Conservation (phyloP, 2,329 filamentous ascomycete genomes). For the Aschersonia sp. region DNA sequence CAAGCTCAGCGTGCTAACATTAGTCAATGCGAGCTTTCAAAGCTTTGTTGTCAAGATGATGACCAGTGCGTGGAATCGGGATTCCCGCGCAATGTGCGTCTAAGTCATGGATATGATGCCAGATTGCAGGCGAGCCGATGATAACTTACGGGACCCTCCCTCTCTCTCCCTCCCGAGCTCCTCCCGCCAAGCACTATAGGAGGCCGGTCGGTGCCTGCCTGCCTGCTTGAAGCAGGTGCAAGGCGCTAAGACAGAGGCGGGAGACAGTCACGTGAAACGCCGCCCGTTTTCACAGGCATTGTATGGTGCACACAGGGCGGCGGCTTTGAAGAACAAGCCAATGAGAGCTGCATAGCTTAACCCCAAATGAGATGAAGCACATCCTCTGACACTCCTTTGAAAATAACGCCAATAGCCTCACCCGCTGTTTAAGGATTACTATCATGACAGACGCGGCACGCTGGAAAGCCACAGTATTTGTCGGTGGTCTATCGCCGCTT, state of each 20-base stretch:
- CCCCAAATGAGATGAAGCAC: no score
- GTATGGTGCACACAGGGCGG: no score
- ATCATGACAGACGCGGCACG: constrained; percentile 69
- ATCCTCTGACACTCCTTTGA: no score
- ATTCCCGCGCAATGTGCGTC: constrained; percentile 6
- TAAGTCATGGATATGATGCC: constrained; percentile 23
- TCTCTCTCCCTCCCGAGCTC: constrained; percentile 15
- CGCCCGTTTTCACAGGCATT: not conserved
- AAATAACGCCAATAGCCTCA: no score
- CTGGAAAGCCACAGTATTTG: constrained; percentile 83
- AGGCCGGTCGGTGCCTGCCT: not conserved
- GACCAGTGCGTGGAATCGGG: constrained; percentile 5
- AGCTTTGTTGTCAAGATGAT: not conserved
- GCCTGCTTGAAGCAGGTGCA: not conserved
- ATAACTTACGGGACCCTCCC: constrained; percentile 4
- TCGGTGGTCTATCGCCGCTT: constrained; percentile 71
- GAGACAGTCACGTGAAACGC: not conserved
- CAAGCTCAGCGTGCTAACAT: constrained; percentile 2
- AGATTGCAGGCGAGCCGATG: constrained; percentile 24
- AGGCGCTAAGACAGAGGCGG: not conserved
- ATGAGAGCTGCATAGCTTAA: no score
- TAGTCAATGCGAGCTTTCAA: not conserved
- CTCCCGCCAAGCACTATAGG: constrained; percentile 1
- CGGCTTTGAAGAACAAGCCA: no score
- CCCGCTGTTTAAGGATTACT: no score